A percentile compares a stretch with the other conserved stretches of the same genome.
Evolutionary conservation across 305 asterid species (phyloP).

Genomic region (Fraxinus ornus): DNA sequence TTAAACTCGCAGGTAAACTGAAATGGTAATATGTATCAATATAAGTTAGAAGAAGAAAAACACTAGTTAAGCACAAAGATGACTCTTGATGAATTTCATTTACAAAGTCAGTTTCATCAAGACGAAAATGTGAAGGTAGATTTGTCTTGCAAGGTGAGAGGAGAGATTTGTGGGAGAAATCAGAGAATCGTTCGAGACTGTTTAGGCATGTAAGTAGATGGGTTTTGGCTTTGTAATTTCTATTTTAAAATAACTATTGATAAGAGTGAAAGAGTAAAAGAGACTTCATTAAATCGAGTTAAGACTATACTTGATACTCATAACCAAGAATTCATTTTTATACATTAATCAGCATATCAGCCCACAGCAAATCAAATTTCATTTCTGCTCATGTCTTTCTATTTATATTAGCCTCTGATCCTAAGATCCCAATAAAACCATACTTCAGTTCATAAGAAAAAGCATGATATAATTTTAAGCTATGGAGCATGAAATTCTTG

Average conservation of each 20-base stretch:
- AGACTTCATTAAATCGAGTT: not conserved
- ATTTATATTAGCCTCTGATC: not conserved
- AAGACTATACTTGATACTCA: not conserved
- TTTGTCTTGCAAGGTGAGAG: not conserved
- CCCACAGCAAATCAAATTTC: not conserved
- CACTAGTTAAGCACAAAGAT: not conserved
- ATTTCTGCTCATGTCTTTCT: not conserved
- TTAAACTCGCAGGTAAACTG: not conserved
- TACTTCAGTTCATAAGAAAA: not conserved
- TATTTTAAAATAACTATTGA: not conserved
- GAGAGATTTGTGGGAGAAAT: not conserved
- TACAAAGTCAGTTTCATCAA: not conserved
- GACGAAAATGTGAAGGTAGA: not conserved
- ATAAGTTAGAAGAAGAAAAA: not conserved
- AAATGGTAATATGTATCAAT: not conserved
- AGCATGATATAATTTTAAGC: not conserved
- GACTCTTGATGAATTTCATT: not conserved
- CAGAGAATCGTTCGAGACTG: not conserved
- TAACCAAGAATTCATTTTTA: not conserved
- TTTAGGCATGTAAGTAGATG: not conserved
- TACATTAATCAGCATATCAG: not conserved
- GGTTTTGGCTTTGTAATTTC: not conserved
- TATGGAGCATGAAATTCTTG: constrained; percentile 20
- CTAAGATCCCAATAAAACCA: not conserved
- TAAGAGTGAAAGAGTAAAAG: not conserved